Percentiles rank a stretch among this genome's conserved stretches.
Evolutionary conservation across 148 eudicot species (phyloP).

Genomic region (Diospyros kaki): DNA sequence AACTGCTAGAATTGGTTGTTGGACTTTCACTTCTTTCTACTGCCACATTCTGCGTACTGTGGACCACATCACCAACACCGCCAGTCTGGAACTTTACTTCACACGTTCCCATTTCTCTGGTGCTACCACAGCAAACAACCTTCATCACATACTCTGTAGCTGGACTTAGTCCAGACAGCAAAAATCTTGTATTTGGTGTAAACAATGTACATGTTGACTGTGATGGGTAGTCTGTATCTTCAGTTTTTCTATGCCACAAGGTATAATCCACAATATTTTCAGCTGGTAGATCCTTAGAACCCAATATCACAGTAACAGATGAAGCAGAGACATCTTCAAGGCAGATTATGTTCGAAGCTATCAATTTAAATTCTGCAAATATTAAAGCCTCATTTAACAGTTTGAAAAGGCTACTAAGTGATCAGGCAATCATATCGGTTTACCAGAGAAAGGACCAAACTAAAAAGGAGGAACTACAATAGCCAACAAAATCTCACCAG

Average conservation of each 20-base stretch:
- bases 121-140: slow-evolving; percentile 37
- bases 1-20: slow-evolving; percentile 68
- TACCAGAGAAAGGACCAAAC: background rate
- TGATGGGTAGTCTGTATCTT: slow-evolving; percentile 34
- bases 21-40: slow-evolving; percentile 68
- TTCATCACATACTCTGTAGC: slow-evolving; percentile 58
- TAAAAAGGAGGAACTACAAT: background rate
- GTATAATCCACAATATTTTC: slow-evolving; percentile 32
- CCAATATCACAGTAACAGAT: slow-evolving; percentile 44
- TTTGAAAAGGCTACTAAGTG: background rate
- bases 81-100: slow-evolving; percentile 45
- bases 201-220: slow-evolving; percentile 58
- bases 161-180: slow-evolving; percentile 52
- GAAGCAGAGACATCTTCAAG: slow-evolving; percentile 50
- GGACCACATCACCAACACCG: slow-evolving; percentile 14
- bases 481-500: background rate
- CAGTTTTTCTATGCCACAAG: slow-evolving; percentile 71
- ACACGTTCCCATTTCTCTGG: slow-evolving; percentile 31
- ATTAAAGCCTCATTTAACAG: background rate
- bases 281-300: slow-evolving; percentile 28
- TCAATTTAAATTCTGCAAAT: slow-evolving; percentile 36
- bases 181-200: slow-evolving; percentile 41
- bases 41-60: slow-evolving; percentile 10
- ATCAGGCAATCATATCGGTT: background rate
- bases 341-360: slow-evolving; percentile 33